phyloP scores from a whole-genome alignment of 768 basidiomycete genomes.

The Suillus spraguei region DNA sequence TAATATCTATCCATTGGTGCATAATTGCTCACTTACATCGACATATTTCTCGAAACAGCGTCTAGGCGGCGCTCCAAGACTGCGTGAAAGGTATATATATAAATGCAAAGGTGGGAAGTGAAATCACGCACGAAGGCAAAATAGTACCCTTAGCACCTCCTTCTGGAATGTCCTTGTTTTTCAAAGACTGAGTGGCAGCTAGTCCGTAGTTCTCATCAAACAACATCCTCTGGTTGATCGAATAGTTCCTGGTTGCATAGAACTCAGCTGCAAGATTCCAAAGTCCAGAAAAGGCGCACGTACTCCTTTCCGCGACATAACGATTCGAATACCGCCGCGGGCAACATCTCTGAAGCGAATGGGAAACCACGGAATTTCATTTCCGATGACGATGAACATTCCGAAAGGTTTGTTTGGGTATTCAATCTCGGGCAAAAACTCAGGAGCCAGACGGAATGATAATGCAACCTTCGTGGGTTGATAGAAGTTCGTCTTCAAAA shows the following conservation, averaged over 20 bases:
- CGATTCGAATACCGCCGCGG: slow-evolving; percentile 96
- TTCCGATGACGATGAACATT: slow-evolving; percentile 94
- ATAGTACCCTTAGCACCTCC: slow-evolving; percentile 98
- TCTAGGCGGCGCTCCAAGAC: slow-evolving; percentile 81
- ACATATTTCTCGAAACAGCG: slow-evolving; percentile 98
- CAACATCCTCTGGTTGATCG: slow-evolving; percentile 92
- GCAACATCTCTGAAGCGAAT: slow-evolving; percentile 97
- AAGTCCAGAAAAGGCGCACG: slow-evolving; percentile 19
- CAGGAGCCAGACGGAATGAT: slow-evolving; percentile 92
- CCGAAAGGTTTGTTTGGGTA: slow-evolving; percentile 95
- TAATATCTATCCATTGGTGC: not conserved
- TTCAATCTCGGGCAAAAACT: slow-evolving; percentile 92
- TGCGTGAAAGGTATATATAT: slow-evolving; percentile 24
- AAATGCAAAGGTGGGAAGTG: not conserved
- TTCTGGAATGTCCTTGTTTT: slow-evolving; percentile 98
- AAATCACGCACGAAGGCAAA: slow-evolving; percentile 71
- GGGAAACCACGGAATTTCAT: slow-evolving; percentile 91
- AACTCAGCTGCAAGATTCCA: not conserved
- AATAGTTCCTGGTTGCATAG: slow-evolving; percentile 69
- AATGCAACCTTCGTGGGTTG: slow-evolving; percentile 98
- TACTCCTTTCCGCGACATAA: slow-evolving; percentile 95
- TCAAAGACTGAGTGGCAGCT: slow-evolving; percentile 91
- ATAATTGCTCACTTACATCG: slow-evolving; percentile 58
- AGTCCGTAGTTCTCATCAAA: slow-evolving; percentile 98
- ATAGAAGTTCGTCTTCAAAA: slow-evolving; percentile 98